Conservation (phyloP, 768 basidiomycete species). For the Boletellus sp. region DNA sequence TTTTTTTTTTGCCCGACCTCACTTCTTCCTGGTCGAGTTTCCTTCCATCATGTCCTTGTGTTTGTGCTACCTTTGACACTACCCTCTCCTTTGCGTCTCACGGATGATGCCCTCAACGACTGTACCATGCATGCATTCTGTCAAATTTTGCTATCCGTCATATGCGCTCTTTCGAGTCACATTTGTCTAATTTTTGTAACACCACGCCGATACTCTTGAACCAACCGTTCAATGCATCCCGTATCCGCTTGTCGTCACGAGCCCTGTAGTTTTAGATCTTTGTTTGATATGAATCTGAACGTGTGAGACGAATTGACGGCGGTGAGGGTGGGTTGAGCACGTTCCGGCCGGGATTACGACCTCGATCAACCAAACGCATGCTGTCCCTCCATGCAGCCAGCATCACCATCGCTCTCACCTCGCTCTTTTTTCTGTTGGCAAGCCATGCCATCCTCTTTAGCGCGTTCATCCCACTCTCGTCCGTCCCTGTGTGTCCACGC, state of each 20-base stretch:
- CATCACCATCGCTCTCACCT: slow-evolving; percentile 43
- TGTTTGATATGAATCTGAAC: slow-evolving; percentile 17
- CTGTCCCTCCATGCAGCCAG: slow-evolving; percentile 39
- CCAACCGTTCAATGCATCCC: slow-evolving; percentile 15
- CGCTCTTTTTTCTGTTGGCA: slow-evolving; percentile 52
- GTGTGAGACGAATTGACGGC: slow-evolving; percentile 4
- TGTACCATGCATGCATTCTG: slow-evolving; percentile 28
- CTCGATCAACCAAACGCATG: slow-evolving; percentile 23
- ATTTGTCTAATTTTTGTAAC: slow-evolving; percentile 33
- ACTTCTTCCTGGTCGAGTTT: slow-evolving; percentile 1
- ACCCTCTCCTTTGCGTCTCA: slow-evolving; percentile 18
- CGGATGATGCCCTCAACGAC: slow-evolving; percentile 19
- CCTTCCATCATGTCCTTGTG: neutral
- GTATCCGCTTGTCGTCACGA: slow-evolving; percentile 14
- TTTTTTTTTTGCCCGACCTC: slow-evolving; percentile 2
- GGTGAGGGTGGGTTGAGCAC: slow-evolving; percentile 12
- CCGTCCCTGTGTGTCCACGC: slow-evolving; percentile 44
- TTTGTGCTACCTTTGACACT: slow-evolving; percentile 14
- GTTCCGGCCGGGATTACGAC: slow-evolving; percentile 30
- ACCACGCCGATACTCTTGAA: slow-evolving; percentile 15
- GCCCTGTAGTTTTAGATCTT: slow-evolving; percentile 31
- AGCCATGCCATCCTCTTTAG: slow-evolving; percentile 65
- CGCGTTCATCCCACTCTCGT: slow-evolving; percentile 54
- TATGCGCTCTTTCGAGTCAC: slow-evolving; percentile 24
- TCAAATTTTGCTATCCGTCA: slow-evolving; percentile 13